These are phyloP conservation scores for Kalanchoe fedtschenkoi DNA, from an alignment of 164 flowering plant genomes.

Conservation along the genomic window DNA sequence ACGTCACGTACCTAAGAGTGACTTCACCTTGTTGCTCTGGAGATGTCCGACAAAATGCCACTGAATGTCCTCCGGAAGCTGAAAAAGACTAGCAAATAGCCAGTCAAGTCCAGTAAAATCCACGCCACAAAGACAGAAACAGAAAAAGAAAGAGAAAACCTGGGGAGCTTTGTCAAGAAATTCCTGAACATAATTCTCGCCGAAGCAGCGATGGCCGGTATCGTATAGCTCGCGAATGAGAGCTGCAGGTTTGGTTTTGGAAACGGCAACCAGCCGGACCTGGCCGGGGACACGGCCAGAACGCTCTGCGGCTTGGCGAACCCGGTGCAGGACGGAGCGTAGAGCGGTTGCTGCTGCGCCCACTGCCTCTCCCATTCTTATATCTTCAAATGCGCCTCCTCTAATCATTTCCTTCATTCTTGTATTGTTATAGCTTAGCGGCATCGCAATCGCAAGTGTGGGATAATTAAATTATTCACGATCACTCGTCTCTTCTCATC, in stretches of 20 bases:
- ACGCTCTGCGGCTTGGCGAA: slow-evolving; percentile 58
- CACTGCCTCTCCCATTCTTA: too few relatives aligned
- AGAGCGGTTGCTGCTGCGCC: slow-evolving; percentile 54
- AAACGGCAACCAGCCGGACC: slow-evolving; percentile 66
- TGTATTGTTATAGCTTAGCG: too few relatives aligned
- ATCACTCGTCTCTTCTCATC: too few relatives aligned
- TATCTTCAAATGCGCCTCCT: too few relatives aligned
- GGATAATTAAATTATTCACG: too few relatives aligned
- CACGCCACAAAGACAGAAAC: background rate
- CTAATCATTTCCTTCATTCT: too few relatives aligned
- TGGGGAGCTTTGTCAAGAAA: slow-evolving; percentile 79
- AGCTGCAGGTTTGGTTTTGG: slow-evolving; percentile 78
- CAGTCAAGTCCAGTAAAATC: background rate
- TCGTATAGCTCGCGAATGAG: slow-evolving; percentile 73
- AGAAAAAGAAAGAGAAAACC: slow-evolving; percentile 18
- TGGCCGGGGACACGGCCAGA: slow-evolving; percentile 40
- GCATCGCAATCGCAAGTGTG: too few relatives aligned
- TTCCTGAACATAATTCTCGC: slow-evolving; percentile 94
- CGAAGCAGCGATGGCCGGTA: slow-evolving; percentile 83
- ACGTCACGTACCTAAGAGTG: slow-evolving; percentile 52
- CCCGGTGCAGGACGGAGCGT: slow-evolving; percentile 61
- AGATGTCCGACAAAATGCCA: slow-evolving; percentile 98
- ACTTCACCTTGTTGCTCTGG: slow-evolving; percentile 93
- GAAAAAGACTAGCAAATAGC: slow-evolving; percentile 13
- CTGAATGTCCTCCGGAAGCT: slow-evolving; percentile 93